phyloP scores from a whole-genome alignment of 805 yeast species.

The Komagataella kurtzmanii region DNA sequence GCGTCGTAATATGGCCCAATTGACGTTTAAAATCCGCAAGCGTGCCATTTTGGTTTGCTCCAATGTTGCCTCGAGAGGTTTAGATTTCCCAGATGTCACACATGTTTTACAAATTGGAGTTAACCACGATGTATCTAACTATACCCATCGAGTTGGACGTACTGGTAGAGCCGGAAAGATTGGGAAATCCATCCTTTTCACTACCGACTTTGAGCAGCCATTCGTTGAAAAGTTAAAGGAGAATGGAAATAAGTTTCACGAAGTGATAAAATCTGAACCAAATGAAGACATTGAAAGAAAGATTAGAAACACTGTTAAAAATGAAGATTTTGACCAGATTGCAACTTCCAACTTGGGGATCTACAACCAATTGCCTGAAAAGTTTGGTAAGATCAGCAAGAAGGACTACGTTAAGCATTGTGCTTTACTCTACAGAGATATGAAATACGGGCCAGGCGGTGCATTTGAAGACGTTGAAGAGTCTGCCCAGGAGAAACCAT shows the following conservation, averaged over 20 bases:
- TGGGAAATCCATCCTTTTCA: conserved; percentile 57
- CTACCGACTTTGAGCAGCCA: conserved; percentile 40
- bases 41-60: conserved; percentile 64
- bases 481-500: conserved; percentile 7
- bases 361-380: conserved; percentile 5
- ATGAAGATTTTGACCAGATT: conserved; percentile 4
- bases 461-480: conserved; percentile 4
- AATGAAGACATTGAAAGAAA: conserved; percentile 20
- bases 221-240: conserved; percentile 37
- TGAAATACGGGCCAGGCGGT: conserved; percentile 1
- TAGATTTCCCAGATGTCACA: conserved; percentile 83
- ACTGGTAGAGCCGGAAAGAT: conserved; percentile 85
- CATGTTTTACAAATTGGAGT: conserved; percentile 77
- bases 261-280: conserved; percentile 24
- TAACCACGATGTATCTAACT: conserved; percentile 64
- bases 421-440: conserved; percentile 4
- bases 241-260: conserved; percentile 41
- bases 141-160: conserved; percentile 90
- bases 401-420: conserved; percentile 4
- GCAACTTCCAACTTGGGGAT: conserved; percentile 3
- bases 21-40: conserved; percentile 18
- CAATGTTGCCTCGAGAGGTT: conserved; percentile 93
- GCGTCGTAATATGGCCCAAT: conserved; percentile 29
- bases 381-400: conserved; percentile 3
- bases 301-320: conserved; percentile 18